Evolutionary conservation across 768 basidiomycete genomes (phyloP), one percentile per base, ranked within the genome.

Genomic region (Xanthoconium stramineum): DNA sequence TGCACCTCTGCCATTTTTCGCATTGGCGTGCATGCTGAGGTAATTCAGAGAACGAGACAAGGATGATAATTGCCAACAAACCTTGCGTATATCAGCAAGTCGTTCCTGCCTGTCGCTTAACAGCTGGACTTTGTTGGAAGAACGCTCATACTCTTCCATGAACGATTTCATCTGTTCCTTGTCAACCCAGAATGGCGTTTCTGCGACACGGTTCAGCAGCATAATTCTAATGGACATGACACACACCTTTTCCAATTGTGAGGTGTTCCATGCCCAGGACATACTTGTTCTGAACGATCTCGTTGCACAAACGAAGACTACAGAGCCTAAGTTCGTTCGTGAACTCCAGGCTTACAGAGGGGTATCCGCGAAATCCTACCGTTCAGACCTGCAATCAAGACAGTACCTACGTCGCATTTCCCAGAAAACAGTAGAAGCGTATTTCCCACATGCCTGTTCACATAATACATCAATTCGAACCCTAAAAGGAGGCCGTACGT

Each of bases 351-450:
- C 19, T 12, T 13, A 3, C 37, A 10, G 5, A 10, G 7, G 47
- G 28, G 33, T 20, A 17, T 11, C n/a, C 2, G 37, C 17, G 9
- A 8, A 43, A 38, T 28, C 40, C n/a, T 39, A 50, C 62, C 52
- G 39, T 46, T 14, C 20, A 2, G 2, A 4, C 19, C 38, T 59
- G 38, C 61, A 63, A 4, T 28, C 29, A 13, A 14, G n/a, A 44
- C 53, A 61, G 28, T 57, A 60, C 17, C 62, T 60, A 8, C 47
- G 58, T 2, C 62, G 62, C 12, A 64, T 38, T 5, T 29, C 17
- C 63, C 63, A 64, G 4, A 61, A 20, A 17, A 50, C 20, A 5
- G 32, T 42, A 6, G 14, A n/a, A 0, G 52, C 47, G 1, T 32
- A 19, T 30, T 55, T 52, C 20, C 47, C 63, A 24, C 63, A 64